Conservation (phyloP, 441 rosid genomes). For the Populus hybrid region DNA sequence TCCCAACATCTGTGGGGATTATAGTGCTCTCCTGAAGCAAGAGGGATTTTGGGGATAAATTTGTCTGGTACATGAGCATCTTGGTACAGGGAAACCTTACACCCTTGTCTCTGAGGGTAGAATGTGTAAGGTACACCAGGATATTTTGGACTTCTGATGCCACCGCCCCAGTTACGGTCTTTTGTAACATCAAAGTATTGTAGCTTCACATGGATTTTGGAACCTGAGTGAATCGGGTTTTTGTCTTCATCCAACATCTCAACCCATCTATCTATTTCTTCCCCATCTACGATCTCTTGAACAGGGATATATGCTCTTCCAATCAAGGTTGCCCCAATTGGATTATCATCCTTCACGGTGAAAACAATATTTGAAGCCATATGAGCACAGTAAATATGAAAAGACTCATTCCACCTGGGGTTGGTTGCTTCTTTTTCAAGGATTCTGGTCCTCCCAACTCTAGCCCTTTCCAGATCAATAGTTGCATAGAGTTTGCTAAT, state of each 20-base stretch:
- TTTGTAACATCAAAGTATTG: slow-evolving; percentile 65
- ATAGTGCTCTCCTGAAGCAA: slow-evolving; percentile 84
- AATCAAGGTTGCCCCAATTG: slow-evolving; percentile 85
- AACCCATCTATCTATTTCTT: slow-evolving; percentile 83
- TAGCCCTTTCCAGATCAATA: slow-evolving; percentile 84
- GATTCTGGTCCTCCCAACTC: slow-evolving; percentile 89
- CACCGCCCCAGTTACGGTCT: slow-evolving; percentile 66
- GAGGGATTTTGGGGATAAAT: slow-evolving; percentile 80
- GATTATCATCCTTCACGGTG: slow-evolving; percentile 87
- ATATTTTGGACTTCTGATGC: slow-evolving; percentile 66
- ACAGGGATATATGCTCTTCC: slow-evolving; percentile 88
- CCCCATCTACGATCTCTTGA: slow-evolving; percentile 59
- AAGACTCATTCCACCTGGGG: slow-evolving; percentile 93
- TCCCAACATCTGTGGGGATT: slow-evolving; percentile 99
- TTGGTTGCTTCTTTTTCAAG: slow-evolving; percentile 52
- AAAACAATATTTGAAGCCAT: slow-evolving; percentile 73
- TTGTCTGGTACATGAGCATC: slow-evolving; percentile 94
- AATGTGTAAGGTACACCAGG: slow-evolving; percentile 96
- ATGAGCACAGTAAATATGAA: slow-evolving; percentile 93
- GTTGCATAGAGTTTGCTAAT: no score
- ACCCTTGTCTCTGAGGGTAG: slow-evolving; percentile 81
- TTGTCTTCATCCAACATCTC: slow-evolving; percentile 68
- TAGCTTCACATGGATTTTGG: slow-evolving; percentile 86
- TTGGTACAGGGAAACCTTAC: slow-evolving; percentile 87
- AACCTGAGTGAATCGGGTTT: slow-evolving; percentile 55